phyloP scores from a whole-genome alignment of 164 flowering plant species.

The Paratinospora sagittata region DNA sequence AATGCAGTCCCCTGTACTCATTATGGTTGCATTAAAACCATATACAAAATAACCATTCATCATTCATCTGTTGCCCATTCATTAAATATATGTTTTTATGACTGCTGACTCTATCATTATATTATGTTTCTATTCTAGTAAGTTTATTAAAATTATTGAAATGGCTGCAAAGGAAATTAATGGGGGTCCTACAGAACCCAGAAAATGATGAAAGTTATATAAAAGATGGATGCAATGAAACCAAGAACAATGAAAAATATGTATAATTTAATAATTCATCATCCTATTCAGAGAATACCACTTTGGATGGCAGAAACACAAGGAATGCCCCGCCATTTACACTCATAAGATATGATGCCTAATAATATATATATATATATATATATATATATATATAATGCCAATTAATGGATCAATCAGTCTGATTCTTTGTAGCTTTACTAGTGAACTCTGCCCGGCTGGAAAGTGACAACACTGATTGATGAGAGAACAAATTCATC shows the following conservation, averaged over 20 bases:
- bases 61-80: neutral
- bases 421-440: neutral
- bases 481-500: slow-evolving; percentile 1
- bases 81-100: no score
- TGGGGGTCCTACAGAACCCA: neutral
- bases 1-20: neutral
- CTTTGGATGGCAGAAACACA: neutral
- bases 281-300: neutral
- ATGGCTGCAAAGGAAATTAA: neutral
- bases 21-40: neutral
- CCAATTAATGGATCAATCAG: neutral
- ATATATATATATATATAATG: neutral
- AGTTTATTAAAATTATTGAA: no score
- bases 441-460: neutral
- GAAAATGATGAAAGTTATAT: neutral
- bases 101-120: no score
- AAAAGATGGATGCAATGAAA: neutral
- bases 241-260: neutral
- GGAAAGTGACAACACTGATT: neutral
- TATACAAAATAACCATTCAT: neutral
- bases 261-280: neutral
- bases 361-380: no score
- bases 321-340: neutral
- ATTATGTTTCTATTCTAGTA: no score
- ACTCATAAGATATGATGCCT: no score